Evolutionary conservation across 352 stramenopile species (phyloP), one percentile per base, ranked within the genome.

Genomic region (Phytophthora ohioensis): DNA sequence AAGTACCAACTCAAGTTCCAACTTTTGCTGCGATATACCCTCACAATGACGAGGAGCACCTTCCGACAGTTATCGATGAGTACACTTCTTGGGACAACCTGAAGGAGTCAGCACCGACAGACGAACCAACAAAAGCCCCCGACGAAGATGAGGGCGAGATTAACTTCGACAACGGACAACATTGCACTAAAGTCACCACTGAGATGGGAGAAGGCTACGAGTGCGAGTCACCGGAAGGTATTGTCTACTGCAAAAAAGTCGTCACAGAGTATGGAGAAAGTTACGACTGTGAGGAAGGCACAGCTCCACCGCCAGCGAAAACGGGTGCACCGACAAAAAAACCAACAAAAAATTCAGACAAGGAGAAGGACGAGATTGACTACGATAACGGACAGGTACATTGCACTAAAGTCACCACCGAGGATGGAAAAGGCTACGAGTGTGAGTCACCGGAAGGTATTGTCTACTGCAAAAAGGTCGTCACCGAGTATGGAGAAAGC

Each of bases 1-100:
- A 67, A 15, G 39, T 75, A 12, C 63, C 68, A 10, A 75, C 63
- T 7, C 47, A 51, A 55, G 21, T 42, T 38, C 54, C 55, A 59
- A 71, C 54, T 12, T n/a, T 63, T 53, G 12, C 49, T 55, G 51
- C 65, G 5, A 6, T 48, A 6, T 54, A 69, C 42, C 54, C 67
- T 54, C 53, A 30, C 13, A 13, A 55, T 1, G 46, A 59, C 15
- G 49, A 57, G 11, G 41, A 67, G 13, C 57, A 62, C 6, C 32
- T 52, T 17, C 56, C 64, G 15, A 56, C n/a, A 34, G 57, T 71
- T 27, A 61, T 10, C 9, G 57, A 67, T 11, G 57, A 53, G 4
- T 53, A 64, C 6, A 13, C 56, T 31, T n/a, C 41, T 58, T 71
- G 64, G 64, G 31, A 71, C 17, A 27, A 62, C 21, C 9, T 71